Evolutionary conservation across 495 filamentous ascomycete genomes (phyloP).

Genomic region (Podospora sp.): DNA sequence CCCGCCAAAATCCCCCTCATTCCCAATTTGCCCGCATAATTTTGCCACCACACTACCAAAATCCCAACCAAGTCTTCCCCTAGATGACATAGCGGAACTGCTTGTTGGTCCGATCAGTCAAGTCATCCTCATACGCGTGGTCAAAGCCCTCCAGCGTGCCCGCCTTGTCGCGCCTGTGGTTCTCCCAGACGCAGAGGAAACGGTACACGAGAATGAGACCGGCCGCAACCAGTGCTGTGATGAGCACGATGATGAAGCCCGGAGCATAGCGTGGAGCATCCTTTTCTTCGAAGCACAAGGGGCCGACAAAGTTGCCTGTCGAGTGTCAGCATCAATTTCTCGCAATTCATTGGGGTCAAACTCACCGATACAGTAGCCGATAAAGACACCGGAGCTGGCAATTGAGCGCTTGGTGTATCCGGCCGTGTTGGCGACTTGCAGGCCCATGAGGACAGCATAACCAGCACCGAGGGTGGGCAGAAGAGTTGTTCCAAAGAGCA

Average conservation of each 20-base stretch:
- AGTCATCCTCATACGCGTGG: slow-evolving; percentile 49
- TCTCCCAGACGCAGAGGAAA: slow-evolving; percentile 19
- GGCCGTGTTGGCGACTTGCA: slow-evolving; percentile 51
- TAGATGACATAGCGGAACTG: slow-evolving; percentile 47
- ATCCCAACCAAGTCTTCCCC: not conserved
- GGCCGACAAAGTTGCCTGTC: slow-evolving; percentile 42
- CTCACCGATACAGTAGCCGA: slow-evolving; percentile 48
- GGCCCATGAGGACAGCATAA: slow-evolving; percentile 40
- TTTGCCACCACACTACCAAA: not conserved
- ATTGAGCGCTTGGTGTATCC: slow-evolving; percentile 49
- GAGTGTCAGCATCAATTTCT: not conserved
- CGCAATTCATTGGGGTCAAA: not conserved
- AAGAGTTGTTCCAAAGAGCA: slow-evolving; percentile 49
- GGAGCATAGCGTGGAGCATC: slow-evolving; percentile 40
- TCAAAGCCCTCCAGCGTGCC: slow-evolving; percentile 39
- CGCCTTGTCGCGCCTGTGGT: slow-evolving; percentile 20
- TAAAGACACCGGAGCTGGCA: slow-evolving; percentile 41
- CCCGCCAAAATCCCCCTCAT: too few relatives aligned
- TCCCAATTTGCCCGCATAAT: too few relatives aligned
- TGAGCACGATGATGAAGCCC: slow-evolving; percentile 45
- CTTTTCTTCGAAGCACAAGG: slow-evolving; percentile 37
- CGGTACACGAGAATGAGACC: slow-evolving; percentile 39
- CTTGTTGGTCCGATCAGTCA: slow-evolving; percentile 37
- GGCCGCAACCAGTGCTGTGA: slow-evolving; percentile 36
- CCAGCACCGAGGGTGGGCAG: slow-evolving; percentile 30